phyloP scores from a whole-genome alignment of 306 rosid species.

The Quercus engelmannii region DNA sequence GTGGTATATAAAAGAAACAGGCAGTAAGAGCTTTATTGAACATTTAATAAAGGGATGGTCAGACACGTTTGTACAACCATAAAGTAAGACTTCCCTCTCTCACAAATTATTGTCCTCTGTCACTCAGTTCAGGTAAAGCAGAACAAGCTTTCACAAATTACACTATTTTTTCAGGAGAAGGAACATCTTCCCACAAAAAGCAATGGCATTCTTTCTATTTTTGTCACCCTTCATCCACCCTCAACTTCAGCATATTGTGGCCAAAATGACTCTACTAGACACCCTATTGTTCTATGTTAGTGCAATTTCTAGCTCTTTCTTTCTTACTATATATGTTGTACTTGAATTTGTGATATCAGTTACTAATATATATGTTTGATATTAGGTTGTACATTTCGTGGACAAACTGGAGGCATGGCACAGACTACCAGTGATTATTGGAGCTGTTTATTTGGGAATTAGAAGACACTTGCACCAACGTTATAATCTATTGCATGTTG shows the following conservation, averaged over 20 bases:
- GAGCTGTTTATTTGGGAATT: slow-evolving; percentile 57
- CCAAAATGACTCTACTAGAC: slow-evolving; percentile 57
- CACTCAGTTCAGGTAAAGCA: too few species aligned
- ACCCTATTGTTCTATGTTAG: slow-evolving; percentile 51
- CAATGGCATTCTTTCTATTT: slow-evolving; percentile 39
- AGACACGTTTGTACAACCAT: too few species aligned
- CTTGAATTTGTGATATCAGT: background rate
- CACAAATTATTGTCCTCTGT: too few species aligned
- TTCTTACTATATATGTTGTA: background rate
- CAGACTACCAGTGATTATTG: slow-evolving; percentile 60
- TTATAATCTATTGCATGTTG: slow-evolving; percentile 58
- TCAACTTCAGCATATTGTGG: slow-evolving; percentile 43
- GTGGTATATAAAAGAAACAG: too few species aligned
- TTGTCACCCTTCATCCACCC: slow-evolving; percentile 48
- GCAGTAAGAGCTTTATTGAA: too few species aligned
- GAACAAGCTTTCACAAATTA: too few species aligned
- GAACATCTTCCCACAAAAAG: background rate
- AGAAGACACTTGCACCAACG: slow-evolving; percentile 70
- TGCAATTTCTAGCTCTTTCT: background rate
- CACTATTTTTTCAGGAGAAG: too few species aligned
- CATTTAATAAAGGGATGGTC: too few species aligned
- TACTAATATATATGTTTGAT: background rate
- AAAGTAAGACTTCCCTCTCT: too few species aligned
- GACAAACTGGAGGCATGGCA: slow-evolving; percentile 71
- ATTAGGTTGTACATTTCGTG: slow-evolving; percentile 50